These are phyloP conservation scores for Flagelloscypha sp. DNA, from an alignment of 768 basidiomycete genomes.

Conservation along the genomic window DNA sequence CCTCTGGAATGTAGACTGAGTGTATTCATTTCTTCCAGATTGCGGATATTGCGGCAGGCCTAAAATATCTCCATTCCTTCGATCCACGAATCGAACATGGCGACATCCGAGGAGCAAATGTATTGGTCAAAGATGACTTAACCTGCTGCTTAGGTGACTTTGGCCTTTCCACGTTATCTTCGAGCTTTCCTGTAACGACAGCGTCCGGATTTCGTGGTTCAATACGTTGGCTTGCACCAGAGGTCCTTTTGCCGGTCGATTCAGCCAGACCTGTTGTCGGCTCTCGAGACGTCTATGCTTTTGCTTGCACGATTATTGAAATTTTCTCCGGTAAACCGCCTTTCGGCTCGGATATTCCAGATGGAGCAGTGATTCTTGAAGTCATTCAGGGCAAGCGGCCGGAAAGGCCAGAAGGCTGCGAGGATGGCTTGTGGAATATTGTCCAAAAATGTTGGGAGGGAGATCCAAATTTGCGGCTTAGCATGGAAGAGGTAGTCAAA, in stretches of 20 bases:
- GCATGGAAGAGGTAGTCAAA: too few relatives aligned
- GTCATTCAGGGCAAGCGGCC: slow-evolving; percentile 1
- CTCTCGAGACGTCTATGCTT: slow-evolving; percentile 10
- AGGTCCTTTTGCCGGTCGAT: neutral
- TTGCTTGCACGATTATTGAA: slow-evolving; percentile 13
- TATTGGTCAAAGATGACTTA: slow-evolving; percentile 1
- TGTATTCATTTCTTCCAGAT: too few relatives aligned
- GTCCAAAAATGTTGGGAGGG: too few relatives aligned
- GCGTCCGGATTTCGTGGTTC: neutral
- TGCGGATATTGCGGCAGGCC: slow-evolving; percentile 25
- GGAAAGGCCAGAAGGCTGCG: too few relatives aligned
- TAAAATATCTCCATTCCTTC: slow-evolving; percentile 25
- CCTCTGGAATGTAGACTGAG: too few relatives aligned
- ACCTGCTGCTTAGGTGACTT: slow-evolving; percentile 4
- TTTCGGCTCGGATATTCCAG: too few relatives aligned
- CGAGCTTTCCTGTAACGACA: neutral
- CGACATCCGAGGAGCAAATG: slow-evolving; percentile 15
- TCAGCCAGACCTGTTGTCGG: slow-evolving; percentile 3
- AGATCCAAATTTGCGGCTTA: too few relatives aligned
- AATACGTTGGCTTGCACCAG: neutral
- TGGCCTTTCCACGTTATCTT: neutral
- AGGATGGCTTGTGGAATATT: too few relatives aligned
- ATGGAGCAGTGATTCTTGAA: slow-evolving; percentile 1
- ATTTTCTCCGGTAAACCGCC: too few relatives aligned
- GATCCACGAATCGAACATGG: slow-evolving; percentile 14